Conservation (phyloP, 1,139 yeast species). For the Trichomonascaceae sp. region DNA sequence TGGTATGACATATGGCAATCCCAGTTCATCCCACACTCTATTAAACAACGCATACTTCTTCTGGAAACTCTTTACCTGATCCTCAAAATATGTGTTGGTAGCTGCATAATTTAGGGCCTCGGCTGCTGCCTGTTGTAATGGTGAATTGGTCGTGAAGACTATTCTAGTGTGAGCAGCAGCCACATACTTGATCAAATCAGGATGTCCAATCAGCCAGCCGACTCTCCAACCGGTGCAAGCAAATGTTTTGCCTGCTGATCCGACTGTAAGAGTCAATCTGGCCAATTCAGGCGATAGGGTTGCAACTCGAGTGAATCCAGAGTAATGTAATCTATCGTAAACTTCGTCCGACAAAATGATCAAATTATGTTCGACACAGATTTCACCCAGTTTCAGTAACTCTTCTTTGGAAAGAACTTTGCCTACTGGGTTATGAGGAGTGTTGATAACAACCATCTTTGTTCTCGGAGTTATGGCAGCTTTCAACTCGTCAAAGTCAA, state of each 20-base stretch:
- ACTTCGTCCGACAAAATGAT: slow-evolving; percentile 88
- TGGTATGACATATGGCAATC: slow-evolving; percentile 80
- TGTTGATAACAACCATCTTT: slow-evolving; percentile 77
- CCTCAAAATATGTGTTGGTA: slow-evolving; percentile 57
- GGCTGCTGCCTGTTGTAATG: slow-evolving; percentile 91
- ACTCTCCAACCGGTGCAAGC: slow-evolving; percentile 99
- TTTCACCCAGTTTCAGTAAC: slow-evolving; percentile 62
- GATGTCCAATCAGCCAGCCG: slow-evolving; percentile 89
- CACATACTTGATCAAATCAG: slow-evolving; percentile 73
- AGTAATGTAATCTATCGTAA: slow-evolving; percentile 79
- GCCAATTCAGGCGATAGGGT: slow-evolving; percentile 72
- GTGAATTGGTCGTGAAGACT: slow-evolving; percentile 83
- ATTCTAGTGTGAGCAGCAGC: slow-evolving; percentile 91
- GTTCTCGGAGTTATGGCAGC: slow-evolving; percentile 67
- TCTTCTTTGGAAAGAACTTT: slow-evolving; percentile 77
- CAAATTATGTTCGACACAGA: slow-evolving; percentile 79
- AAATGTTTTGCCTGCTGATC: slow-evolving; percentile 95
- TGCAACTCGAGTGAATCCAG: slow-evolving; percentile 76
- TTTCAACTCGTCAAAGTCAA: slow-evolving; percentile 73
- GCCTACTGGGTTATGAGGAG: slow-evolving; percentile 96
- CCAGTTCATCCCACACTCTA: slow-evolving; percentile 74
- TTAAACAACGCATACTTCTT: slow-evolving; percentile 68
- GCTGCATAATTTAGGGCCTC: slow-evolving; percentile 62
- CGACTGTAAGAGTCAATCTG: slow-evolving; percentile 78
- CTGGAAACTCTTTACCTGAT: slow-evolving; percentile 59